phyloP scores from a whole-genome alignment of 768 basidiomycete species.

The Tricholoma saponaceum region DNA sequence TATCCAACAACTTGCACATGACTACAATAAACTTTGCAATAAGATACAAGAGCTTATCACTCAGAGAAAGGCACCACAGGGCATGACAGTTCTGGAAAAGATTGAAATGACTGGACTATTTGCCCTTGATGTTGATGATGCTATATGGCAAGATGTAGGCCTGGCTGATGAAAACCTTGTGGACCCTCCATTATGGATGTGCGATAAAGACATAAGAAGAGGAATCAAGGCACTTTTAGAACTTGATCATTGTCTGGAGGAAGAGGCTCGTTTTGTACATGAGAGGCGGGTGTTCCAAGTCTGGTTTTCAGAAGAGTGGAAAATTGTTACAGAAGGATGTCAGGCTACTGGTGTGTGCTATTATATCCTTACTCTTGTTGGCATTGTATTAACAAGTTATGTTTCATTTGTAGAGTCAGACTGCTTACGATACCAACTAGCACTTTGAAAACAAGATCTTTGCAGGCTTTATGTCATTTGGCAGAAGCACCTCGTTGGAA shows the following conservation, averaged over 20 bases:
- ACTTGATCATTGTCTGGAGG: conserved; percentile 17
- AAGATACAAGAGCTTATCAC: conserved; percentile 17
- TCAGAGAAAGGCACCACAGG: conserved; percentile 15
- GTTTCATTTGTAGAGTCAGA: background rate
- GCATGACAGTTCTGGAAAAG: conserved; percentile 16
- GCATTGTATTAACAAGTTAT: background rate
- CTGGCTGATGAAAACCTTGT: conserved; percentile 18
- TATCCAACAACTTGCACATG: conserved; percentile 17
- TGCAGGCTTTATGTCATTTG: background rate
- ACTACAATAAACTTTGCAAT: conserved; percentile 26
- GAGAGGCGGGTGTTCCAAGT: conserved; percentile 7
- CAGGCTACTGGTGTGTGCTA: background rate
- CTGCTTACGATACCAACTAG: background rate
- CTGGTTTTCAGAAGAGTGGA: conserved; percentile 26
- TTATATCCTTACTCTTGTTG: background rate
- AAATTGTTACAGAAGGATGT: background rate
- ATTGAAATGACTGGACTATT: conserved; percentile 22
- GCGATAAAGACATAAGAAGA: conserved; percentile 17
- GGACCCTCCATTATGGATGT: conserved; percentile 21
- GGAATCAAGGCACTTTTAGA: conserved; percentile 29
- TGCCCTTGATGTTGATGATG: conserved; percentile 31
- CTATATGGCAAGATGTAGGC: conserved; percentile 31
- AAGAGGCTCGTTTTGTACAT: conserved; percentile 14
- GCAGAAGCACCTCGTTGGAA: background rate
- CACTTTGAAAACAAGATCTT: background rate